Base-by-base conservation (phyloP, 1,139 yeast genomes). In the Starmera stellimalicola region DNA sequence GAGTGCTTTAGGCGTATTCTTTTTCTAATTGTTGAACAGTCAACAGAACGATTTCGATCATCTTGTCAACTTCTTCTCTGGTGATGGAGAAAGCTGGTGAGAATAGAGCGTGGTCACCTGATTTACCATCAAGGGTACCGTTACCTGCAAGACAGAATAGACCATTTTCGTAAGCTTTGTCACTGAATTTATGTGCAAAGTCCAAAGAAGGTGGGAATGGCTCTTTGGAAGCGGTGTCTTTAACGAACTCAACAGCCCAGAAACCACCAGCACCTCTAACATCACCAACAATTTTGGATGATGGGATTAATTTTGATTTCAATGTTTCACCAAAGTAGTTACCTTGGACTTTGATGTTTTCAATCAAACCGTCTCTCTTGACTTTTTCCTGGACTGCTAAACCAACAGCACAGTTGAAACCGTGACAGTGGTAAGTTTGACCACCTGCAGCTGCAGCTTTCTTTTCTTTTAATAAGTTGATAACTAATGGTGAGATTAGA, bases 381-480 rank as follows among this genome's bases (percentile, higher is more conserved):
- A 74, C 65, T 46, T 69, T 71, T 46, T 69, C 50, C 55, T 73
- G 79, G 39, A 74, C 70, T 25, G 68, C 73, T 39, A 73, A 58
- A n/a, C 78, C 77, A 37, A 73, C 77, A 33, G 57, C 60, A 54
- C 79, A 73, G 50, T 71, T 73, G 55, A 75, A 71, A 14, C 68
- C 71, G 48, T 74, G 79, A n/a, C 73, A 68, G 40, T 74, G 70
- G 48, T 74, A 74, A 9, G 81, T 74, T 52, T 73, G 78, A 36
- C 69, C 74, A 37, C 80, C 80, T 27, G 58, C 36, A 33, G 72
- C 60, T 18, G 40, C 38, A 15, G 63, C 58, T 42, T 63, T 67
- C 6, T 57, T 68, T 24, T 65, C 57, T 37, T 57, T 62, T 37
- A 43, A 44, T n/a, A 39, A 35, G 12, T 40, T 37, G 43, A 44